phyloP scores from a whole-genome alignment of 139 green algal species.

The Closterium sp. region DNA sequence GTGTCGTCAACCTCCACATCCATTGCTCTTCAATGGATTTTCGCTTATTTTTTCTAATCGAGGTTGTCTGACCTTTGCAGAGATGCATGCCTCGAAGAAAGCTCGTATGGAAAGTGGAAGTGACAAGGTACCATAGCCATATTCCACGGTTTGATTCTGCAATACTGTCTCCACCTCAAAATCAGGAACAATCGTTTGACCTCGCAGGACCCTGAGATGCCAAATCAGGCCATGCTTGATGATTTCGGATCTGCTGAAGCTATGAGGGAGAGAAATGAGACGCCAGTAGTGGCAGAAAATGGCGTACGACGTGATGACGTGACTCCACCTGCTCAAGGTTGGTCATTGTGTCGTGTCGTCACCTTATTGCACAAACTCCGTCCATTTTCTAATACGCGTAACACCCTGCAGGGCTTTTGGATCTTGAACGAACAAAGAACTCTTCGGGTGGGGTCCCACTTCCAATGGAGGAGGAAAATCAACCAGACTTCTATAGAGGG shows the following conservation, averaged over 20 bases:
- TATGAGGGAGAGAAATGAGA: neutral
- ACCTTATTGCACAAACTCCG: neutral
- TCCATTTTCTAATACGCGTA: neutral
- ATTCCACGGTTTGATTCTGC: neutral
- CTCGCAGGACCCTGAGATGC: neutral
- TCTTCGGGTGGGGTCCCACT: neutral
- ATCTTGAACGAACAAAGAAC: neutral
- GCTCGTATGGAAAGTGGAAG: neutral
- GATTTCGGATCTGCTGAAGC: neutral
- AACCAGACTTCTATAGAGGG: neutral
- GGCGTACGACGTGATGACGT: neutral
- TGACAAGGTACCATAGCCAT: neutral
- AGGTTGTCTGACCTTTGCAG: neutral
- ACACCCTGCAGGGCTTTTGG: neutral
- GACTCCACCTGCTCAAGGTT: neutral
- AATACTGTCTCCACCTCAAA: neutral
- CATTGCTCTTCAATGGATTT: neutral
- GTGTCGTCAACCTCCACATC: neutral
- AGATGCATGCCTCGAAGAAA: neutral
- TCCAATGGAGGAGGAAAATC: neutral
- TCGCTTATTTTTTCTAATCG: neutral
- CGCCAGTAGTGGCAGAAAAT: neutral
- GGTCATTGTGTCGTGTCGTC: neutral
- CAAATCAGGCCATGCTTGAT: neutral
- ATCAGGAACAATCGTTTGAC: neutral